A percentile compares a stretch with the other conserved stretches of the same genome.
phyloP scores from a whole-genome alignment of 2,329 filamentous ascomycete genomes.

The Fusarium sp. region DNA sequence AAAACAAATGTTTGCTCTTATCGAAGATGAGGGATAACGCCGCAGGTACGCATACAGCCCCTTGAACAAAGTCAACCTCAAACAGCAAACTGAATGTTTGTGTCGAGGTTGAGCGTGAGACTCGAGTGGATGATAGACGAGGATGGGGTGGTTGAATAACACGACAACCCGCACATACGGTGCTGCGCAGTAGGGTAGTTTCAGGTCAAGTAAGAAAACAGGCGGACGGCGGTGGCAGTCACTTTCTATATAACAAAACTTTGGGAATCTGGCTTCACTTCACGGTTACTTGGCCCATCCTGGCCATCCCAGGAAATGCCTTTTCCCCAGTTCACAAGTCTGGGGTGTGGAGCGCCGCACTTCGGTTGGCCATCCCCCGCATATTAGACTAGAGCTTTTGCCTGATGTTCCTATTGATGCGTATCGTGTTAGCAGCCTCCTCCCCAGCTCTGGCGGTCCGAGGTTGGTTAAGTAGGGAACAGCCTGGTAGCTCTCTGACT shows the following conservation, averaged over 20 bases:
- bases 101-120: conserved; percentile 30
- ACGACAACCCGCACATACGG: conserved; percentile 23
- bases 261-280: conserved; percentile 30
- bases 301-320: conserved; percentile 13
- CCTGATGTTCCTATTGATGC: conserved; percentile 46
- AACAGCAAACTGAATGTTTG: conserved; percentile 22
- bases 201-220: conserved; percentile 34
- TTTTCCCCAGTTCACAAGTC: conserved; percentile 32
- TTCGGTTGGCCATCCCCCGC: conserved; percentile 45
- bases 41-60: conserved; percentile 12
- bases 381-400: conserved; percentile 40
- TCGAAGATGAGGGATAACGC: conserved; percentile 22
- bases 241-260: conserved; percentile 44
- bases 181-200: conserved; percentile 35
- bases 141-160: conserved; percentile 26
- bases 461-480: conserved; percentile 31
- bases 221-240: conserved; percentile 36
- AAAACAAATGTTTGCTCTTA: conserved; percentile 11
- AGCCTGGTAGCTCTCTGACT: conserved; percentile 9
- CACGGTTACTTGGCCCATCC: conserved; percentile 18
- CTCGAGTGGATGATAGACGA: conserved; percentile 7
- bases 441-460: conserved; percentile 23
- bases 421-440: conserved; percentile 39
- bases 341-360: conserved; percentile 45
- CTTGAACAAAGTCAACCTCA: conserved; percentile 21